Conservation (phyloP, 148 eudicot genomes). For the Amaranthus palmeri region DNA sequence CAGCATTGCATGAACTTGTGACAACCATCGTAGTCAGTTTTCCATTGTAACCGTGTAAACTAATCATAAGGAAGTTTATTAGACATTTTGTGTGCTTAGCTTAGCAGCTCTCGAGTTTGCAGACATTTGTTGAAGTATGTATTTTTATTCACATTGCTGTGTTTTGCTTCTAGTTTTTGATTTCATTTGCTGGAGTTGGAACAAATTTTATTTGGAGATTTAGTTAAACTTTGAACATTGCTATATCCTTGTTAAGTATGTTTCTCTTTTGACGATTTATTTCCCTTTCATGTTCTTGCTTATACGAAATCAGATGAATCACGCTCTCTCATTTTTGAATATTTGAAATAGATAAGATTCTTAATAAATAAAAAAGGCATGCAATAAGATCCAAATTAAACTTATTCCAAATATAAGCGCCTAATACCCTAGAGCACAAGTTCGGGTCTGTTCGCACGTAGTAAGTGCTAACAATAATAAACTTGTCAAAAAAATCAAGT, state of each 20-base stretch:
- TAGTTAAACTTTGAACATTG: background rate
- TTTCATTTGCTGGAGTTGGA: background rate
- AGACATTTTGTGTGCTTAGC: background rate
- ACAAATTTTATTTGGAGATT: background rate
- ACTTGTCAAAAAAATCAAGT: too few species aligned
- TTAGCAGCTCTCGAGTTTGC: background rate
- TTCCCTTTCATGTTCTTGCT: too few species aligned
- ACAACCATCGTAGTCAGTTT: background rate
- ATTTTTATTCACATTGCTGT: background rate
- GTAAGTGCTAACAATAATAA: too few species aligned
- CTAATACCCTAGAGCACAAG: too few species aligned
- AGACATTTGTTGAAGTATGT: background rate
- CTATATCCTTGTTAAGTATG: background rate
- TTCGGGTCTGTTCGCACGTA: too few species aligned
- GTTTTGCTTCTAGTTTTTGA: background rate
- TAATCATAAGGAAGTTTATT: background rate
- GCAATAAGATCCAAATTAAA: too few species aligned
- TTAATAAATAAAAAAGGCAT: too few species aligned
- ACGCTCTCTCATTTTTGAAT: too few species aligned
- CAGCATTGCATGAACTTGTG: background rate
- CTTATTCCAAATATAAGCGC: too few species aligned
- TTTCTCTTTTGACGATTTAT: background rate
- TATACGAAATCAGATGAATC: too few species aligned
- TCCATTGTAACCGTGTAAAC: constrained; percentile 12
- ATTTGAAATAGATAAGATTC: too few species aligned